Percentiles rank a stretch among this genome's conserved stretches.
Conservation (phyloP, 768 basidiomycete species). For the Pholiota molesta region DNA sequence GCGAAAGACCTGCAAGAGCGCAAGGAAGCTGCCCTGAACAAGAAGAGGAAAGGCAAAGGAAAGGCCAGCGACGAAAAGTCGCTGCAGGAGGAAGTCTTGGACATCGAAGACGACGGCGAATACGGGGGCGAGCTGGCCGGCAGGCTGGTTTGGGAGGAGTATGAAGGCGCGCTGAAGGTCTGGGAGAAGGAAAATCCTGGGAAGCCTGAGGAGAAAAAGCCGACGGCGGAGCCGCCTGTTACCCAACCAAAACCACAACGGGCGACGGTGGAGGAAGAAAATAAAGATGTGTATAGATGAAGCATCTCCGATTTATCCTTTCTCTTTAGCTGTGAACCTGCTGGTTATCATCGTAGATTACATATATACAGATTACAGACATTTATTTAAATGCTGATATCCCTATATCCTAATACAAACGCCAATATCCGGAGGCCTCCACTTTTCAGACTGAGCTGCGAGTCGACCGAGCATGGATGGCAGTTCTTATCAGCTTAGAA, state of each 20-base stretch:
- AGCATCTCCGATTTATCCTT: neutral
- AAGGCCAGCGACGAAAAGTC: slow-evolving; percentile 30
- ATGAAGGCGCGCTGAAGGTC: slow-evolving; percentile 63
- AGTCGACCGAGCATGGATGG: neutral
- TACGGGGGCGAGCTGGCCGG: slow-evolving; percentile 72
- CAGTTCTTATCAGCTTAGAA: neutral
- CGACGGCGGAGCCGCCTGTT: slow-evolving; percentile 3
- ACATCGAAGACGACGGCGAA: slow-evolving; percentile 65
- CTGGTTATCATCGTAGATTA: neutral
- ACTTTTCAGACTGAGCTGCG: neutral
- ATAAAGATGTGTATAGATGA: slow-evolving; percentile 2
- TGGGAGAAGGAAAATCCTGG: slow-evolving; percentile 58
- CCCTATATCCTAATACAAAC: neutral
- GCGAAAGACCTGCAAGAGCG: slow-evolving; percentile 18
- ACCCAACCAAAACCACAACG: neutral
- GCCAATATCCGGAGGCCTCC: too few species aligned
- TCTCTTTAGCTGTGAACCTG: neutral
- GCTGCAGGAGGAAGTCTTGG: slow-evolving; percentile 34
- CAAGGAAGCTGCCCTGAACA: slow-evolving; percentile 17
- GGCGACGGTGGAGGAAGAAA: slow-evolving; percentile 4
- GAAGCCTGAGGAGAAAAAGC: slow-evolving; percentile 18
- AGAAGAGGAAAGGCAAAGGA: slow-evolving; percentile 17
- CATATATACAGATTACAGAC: neutral
- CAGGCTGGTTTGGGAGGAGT: slow-evolving; percentile 75
- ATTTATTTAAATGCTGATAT: neutral